A percentile compares a stretch with the other conserved stretches of the same genome.
phyloP scores from a whole-genome alignment of 2,329 filamentous ascomycete species.

The Sphaerulina vaccinii region DNA sequence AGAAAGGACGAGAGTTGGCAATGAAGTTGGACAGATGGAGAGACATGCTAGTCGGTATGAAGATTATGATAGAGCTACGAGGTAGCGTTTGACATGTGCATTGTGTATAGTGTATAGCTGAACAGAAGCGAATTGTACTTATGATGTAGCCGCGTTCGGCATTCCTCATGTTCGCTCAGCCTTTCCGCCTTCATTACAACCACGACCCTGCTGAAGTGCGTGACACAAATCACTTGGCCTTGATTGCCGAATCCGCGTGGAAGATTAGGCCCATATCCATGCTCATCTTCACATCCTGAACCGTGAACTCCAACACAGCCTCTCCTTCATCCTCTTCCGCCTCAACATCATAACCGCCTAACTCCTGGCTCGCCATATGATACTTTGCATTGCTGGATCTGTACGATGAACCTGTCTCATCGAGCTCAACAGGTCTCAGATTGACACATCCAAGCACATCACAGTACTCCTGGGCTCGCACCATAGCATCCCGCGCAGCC shows the following conservation, averaged over 20 bases:
- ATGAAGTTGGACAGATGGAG: conserved; percentile 8
- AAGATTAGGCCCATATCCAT: conserved; percentile 25
- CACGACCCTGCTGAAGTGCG: conserved; percentile 45
- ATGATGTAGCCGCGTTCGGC: too few species aligned
- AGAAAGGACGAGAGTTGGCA: conserved; percentile 5
- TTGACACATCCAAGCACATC: conserved; percentile 22
- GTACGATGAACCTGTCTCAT: conserved; percentile 7
- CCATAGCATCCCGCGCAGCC: conserved; percentile 24
- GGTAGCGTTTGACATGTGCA: background rate
- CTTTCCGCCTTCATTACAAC: too few species aligned
- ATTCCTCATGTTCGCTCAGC: too few species aligned
- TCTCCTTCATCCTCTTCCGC: conserved; percentile 4
- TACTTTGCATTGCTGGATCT: background rate
- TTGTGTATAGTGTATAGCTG: too few species aligned
- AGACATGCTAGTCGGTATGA: conserved; percentile 12
- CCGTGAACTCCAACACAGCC: conserved; percentile 20
- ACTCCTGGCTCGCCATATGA: conserved; percentile 5
- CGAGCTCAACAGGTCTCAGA: conserved; percentile 19
- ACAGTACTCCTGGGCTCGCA: conserved; percentile 27
- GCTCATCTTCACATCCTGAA: conserved; percentile 26
- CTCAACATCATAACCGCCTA: background rate
- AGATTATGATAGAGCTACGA: background rate
- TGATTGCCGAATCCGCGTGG: conserved; percentile 19
- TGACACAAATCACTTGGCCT: too few species aligned
- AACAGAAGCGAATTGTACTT: too few species aligned